Conservation (phyloP, 2,329 filamentous ascomycete genomes). For the Penicillium fuscoglaucum region DNA sequence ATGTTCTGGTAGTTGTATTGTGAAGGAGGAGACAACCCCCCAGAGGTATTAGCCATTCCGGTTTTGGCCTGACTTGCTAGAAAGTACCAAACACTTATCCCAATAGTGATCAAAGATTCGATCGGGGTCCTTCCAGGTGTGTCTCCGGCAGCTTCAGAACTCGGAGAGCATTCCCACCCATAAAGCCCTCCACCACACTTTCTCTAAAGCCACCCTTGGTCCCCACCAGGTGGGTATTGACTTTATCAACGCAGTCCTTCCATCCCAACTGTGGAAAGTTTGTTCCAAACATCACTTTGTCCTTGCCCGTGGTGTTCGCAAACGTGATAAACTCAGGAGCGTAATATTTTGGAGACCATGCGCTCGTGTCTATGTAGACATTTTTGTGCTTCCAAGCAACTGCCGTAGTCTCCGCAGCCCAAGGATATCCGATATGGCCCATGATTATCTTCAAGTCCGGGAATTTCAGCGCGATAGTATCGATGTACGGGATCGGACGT, state of each 20-base stretch:
- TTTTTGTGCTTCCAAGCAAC: too few relatives aligned
- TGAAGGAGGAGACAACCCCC: too few relatives aligned
- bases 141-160: background rate
- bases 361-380: too few relatives aligned
- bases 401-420: too few relatives aligned
- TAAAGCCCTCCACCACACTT: background rate
- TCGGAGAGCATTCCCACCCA: background rate
- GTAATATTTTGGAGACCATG: conserved; percentile 25
- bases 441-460: too few relatives aligned
- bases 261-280: conserved; percentile 29
- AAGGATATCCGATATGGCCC: too few relatives aligned
- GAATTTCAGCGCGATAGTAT: too few relatives aligned
- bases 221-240: background rate
- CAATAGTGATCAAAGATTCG: background rate
- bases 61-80: too few relatives aligned
- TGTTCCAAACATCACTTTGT: conserved; percentile 31
- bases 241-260: conserved; percentile 25
- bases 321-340: conserved; percentile 24
- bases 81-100: too few relatives aligned
- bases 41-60: too few relatives aligned
- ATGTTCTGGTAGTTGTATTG: too few relatives aligned
- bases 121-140: background rate
- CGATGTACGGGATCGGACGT: too few relatives aligned
- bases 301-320: conserved; percentile 26
- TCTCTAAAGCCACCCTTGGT: background rate